A percentile compares a stretch with the other conserved stretches of the same genome.
These are phyloP conservation scores for Aurinia saxatilis DNA, from an alignment of 345 rosid genomes.

Conservation along the genomic window DNA sequence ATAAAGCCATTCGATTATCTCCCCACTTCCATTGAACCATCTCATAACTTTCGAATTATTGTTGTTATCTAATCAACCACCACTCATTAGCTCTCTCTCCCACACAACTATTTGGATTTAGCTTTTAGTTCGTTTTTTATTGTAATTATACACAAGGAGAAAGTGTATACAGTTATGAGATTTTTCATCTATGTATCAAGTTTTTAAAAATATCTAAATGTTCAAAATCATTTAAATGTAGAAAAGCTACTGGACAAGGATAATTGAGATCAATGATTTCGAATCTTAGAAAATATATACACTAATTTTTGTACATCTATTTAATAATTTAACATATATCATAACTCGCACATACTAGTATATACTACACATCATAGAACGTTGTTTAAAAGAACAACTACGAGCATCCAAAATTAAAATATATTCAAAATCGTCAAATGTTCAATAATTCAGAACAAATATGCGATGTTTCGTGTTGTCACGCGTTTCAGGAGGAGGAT, in stretches of 20 bases:
- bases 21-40: conserved; percentile 7
- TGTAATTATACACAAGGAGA: not conserved
- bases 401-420: not conserved
- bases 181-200: too few species aligned
- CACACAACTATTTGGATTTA: conserved; percentile 1
- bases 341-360: too few species aligned
- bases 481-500: conserved; percentile 23
- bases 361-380: too few species aligned
- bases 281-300: too few species aligned
- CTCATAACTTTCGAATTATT: conserved; percentile 10
- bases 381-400: not conserved
- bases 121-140: conserved; percentile 7
- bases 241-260: too few species aligned
- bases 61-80: conserved; percentile 24
- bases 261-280: too few species aligned
- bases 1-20: conserved; percentile 18
- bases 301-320: too few species aligned
- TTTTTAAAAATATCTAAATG: not conserved
- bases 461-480: conserved; percentile 23
- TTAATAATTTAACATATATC: too few species aligned
- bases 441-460: conserved; percentile 9
- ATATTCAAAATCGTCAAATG: not conserved
- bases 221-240: too few species aligned
- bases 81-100: conserved; percentile 23
- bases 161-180: not conserved